Conservation (phyloP, 192 early-diverging fungal species). For the Lobulomyces angularis region DNA sequence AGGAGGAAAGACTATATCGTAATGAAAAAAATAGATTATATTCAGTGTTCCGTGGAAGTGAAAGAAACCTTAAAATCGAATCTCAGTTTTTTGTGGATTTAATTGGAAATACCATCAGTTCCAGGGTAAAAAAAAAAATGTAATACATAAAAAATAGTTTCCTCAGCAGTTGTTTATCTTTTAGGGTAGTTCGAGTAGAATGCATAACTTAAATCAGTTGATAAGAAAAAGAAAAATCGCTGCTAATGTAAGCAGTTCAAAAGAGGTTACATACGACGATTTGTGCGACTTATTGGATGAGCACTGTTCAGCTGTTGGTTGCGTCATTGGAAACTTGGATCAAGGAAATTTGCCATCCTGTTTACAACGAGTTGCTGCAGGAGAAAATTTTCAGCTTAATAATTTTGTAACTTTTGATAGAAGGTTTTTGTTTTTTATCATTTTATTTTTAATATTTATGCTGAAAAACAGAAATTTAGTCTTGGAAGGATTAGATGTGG, state of each 20-base stretch:
- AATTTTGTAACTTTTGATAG: background rate
- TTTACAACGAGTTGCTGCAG: background rate
- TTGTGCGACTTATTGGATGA: background rate
- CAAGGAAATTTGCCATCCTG: background rate
- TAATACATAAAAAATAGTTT: no score
- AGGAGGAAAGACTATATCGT: no score
- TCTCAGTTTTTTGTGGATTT: no score
- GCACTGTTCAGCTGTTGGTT: background rate
- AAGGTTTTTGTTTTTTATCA: no score
- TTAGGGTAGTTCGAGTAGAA: no score
- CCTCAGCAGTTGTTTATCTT: no score
- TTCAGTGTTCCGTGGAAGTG: no score
- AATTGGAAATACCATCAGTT: no score
- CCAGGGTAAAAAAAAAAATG: no score
- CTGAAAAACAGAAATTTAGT: background rate
- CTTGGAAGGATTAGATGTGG: background rate
- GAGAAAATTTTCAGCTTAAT: background rate
- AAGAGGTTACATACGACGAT: constrained; percentile 4
- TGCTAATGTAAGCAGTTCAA: constrained; percentile 4
- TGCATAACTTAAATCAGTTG: constrained; percentile 10
- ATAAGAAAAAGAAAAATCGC: constrained; percentile 6
- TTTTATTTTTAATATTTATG: background rate
- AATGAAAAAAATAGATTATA: no score
- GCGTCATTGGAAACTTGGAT: background rate
- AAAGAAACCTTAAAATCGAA: no score